Evolutionary conservation across 768 basidiomycete species (phyloP).

Genomic region (Fomitopsis pulvina): DNA sequence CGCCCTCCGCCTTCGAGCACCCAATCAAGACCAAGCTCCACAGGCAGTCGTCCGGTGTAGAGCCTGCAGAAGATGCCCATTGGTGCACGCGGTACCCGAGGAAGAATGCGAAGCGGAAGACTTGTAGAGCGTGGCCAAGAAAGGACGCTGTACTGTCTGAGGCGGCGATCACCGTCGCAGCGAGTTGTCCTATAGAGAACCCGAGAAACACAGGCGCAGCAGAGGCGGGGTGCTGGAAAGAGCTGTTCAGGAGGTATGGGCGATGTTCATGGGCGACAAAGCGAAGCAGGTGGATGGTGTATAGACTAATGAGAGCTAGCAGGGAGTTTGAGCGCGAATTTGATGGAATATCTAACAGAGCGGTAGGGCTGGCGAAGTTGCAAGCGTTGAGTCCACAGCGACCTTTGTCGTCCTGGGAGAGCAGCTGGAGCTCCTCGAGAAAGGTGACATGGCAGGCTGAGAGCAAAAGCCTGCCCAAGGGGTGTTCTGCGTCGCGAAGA

Average conservation of each 20-base stretch:
- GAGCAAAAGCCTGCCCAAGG: conserved; percentile 7
- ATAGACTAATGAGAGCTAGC: conserved; percentile 9
- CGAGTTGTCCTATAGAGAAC: conserved; percentile 15
- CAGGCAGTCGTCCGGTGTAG: not conserved
- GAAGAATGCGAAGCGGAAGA: conserved; percentile 12
- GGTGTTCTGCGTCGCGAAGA: conserved; percentile 6
- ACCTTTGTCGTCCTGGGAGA: conserved; percentile 5
- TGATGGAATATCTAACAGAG: conserved; percentile 4
- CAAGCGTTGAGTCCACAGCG: not conserved
- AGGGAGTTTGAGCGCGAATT: conserved; percentile 7
- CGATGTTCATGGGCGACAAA: conserved; percentile 2
- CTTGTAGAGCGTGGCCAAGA: conserved; percentile 8
- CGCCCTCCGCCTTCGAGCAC: conserved; percentile 5
- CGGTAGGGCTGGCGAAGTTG: not conserved
- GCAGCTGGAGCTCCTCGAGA: conserved; percentile 1
- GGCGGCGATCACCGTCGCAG: conserved; percentile 11
- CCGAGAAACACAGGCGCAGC: conserved; percentile 1
- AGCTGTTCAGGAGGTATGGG: not conserved
- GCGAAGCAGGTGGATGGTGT: conserved; percentile 12
- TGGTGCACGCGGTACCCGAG: conserved; percentile 11
- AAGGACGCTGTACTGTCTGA: conserved; percentile 4
- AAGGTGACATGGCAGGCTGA: conserved; percentile 11
- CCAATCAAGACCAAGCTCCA: conserved; percentile 16
- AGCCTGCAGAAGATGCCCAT: not conserved
- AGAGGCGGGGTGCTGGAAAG: not conserved